Base-by-base conservation (phyloP, 768 basidiomycete genomes). In the Termitomyces sp. region DNA sequence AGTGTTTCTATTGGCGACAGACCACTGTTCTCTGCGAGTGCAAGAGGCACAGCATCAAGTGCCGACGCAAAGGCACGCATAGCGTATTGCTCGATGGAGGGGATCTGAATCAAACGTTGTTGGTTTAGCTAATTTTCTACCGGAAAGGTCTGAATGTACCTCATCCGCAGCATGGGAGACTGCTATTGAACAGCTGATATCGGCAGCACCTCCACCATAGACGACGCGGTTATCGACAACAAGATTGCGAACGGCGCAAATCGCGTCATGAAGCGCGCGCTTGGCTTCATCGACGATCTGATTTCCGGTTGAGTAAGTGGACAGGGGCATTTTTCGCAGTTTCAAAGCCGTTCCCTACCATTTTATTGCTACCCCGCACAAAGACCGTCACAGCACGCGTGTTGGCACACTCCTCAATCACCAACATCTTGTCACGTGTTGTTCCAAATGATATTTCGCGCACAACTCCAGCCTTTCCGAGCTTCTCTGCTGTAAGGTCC, bases 281-380 rank as follows among this genome's bases (percentile, higher is more conserved):
- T 98, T 98, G 55, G 94, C 96, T 71, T 99, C 97, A 65, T 99
- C 97, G 57, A 99, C 93, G 64, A 99, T 98, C 96, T 99, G 30
- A 48, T 22, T 11, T 26, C 12, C 65, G 5, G 9, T 15, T 28
- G 11, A 24, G 3, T 44, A 12, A 46, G 19, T 21, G 22, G 12
- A 19, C 6, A 5, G 19, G 10, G 34, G 5, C 24, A 4, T 15
- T 28, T 1, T n/a, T 43, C 17, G 34, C 37, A 5, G 17, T 19
- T 26, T 19, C 26, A 41, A 40, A 21, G 42, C 44, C 42, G 17
- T 5, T 24, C 17, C 71, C 8, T 59, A 93, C 96, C 97, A 99
- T 99, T 76, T 99, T 99, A 76, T 99, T 99, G 66, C 89, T 92
- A 21, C 97, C 97, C 35, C 97, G 82, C 22, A 98, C 94, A 62